These are phyloP conservation scores for Cercospora sojina DNA, from an alignment of 2,329 filamentous ascomycete species.

Conservation along the genomic window DNA sequence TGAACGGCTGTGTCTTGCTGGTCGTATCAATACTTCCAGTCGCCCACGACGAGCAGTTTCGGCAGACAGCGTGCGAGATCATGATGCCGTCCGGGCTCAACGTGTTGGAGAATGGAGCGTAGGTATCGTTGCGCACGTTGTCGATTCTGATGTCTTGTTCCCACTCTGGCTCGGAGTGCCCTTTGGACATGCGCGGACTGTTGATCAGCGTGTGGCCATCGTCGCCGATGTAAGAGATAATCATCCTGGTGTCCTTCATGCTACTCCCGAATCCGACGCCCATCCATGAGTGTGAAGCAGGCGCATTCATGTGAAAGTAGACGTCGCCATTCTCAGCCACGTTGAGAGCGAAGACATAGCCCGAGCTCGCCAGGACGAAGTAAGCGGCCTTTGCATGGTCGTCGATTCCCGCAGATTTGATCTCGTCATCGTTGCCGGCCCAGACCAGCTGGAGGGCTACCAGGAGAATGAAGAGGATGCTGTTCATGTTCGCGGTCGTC, in stretches of 20 bases:
- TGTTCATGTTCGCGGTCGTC: conserved; percentile 16
- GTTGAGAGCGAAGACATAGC: conserved; percentile 33
- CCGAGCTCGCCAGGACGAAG: conserved; percentile 27
- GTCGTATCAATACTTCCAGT: conserved; percentile 39
- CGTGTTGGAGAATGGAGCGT: conserved; percentile 34
- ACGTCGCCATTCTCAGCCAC: conserved; percentile 34
- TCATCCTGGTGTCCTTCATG: conserved; percentile 48
- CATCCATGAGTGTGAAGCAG: conserved; percentile 45
- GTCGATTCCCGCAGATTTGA: conserved; percentile 25
- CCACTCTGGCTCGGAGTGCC: conserved; percentile 40
- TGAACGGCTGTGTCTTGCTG: conserved; percentile 40
- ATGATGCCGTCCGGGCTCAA: conserved; percentile 29
- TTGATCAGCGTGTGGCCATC: conserved; percentile 39
- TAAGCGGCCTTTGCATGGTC: conserved; percentile 29
- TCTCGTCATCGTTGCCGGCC: conserved; percentile 19
- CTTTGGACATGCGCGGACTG: conserved; percentile 39
- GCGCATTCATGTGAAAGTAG: conserved; percentile 36
- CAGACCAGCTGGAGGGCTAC: conserved; percentile 17
- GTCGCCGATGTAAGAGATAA: conserved; percentile 45
- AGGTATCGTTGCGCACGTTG: conserved; percentile 37
- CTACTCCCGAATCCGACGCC: conserved; percentile 45
- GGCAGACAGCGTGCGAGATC: conserved; percentile 41
- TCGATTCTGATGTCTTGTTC: conserved; percentile 35
- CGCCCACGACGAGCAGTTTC: conserved; percentile 42
- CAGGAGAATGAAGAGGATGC: conserved; percentile 18